Evolutionary conservation across 441 rosid species (phyloP).

Genomic region (Gossypium laxum): DNA sequence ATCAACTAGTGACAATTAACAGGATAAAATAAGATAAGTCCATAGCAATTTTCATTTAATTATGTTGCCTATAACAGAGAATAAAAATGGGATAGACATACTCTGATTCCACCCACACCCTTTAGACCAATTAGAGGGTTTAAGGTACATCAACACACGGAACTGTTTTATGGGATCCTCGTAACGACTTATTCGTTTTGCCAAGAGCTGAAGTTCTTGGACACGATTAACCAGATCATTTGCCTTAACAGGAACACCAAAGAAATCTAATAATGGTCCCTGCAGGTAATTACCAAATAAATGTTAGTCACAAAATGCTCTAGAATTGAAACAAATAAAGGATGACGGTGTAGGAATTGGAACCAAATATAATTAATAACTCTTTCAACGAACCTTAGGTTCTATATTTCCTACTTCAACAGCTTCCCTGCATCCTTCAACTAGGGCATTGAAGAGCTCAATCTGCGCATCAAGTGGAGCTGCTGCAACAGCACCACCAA

Average conservation of each 20-base stretch:
- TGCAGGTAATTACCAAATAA: slow-evolving; percentile 24
- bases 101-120: slow-evolving; percentile 99
- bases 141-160: slow-evolving; percentile 71
- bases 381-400: slow-evolving; percentile 48
- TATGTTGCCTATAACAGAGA: background rate
- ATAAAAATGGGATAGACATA: slow-evolving; percentile 24
- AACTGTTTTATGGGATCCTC: slow-evolving; percentile 82
- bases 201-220: slow-evolving; percentile 78
- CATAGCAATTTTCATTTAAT: background rate
- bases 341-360: background rate
- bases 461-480: slow-evolving; percentile 76
- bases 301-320: background rate
- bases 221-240: slow-evolving; percentile 73
- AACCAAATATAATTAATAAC: background rate
- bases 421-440: slow-evolving; percentile 85
- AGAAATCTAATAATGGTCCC: slow-evolving; percentile 94
- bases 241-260: slow-evolving; percentile 94
- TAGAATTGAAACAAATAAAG: background rate
- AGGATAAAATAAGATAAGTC: slow-evolving; percentile 10
- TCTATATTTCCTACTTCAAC: slow-evolving; percentile 55
- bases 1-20: slow-evolving; percentile 47
- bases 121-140: slow-evolving; percentile 98
- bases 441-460: slow-evolving; percentile 78
- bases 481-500: slow-evolving; percentile 71
- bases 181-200: slow-evolving; percentile 70